phyloP scores from a whole-genome alignment of 192 early-diverging fungal species.

The Oehlia diaphana region DNA sequence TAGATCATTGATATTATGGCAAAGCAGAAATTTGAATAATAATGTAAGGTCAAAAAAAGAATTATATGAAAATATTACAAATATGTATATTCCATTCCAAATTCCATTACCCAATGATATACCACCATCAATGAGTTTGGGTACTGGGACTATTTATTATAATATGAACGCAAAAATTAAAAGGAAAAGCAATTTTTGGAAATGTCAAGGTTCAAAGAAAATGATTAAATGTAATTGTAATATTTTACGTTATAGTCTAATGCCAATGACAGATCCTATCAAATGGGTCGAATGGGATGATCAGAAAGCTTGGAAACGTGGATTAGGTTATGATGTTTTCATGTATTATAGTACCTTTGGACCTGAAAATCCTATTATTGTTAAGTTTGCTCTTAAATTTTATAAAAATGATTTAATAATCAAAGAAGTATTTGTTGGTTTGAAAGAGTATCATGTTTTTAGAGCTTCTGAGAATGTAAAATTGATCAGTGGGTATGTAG shows the following conservation, averaged over 20 bases:
- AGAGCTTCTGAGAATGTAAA: too few species aligned
- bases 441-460: slow-evolving; percentile 11
- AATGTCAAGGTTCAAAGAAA: slow-evolving; percentile 13
- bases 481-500: background rate
- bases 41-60: background rate
- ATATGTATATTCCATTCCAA: slow-evolving; percentile 4
- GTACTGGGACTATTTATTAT: slow-evolving; percentile 1
- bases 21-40: slow-evolving; percentile 4
- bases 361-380: slow-evolving; percentile 21
- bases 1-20: slow-evolving; percentile 9
- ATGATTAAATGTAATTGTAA: background rate
- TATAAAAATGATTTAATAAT: slow-evolving; percentile 8
- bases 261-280: background rate
- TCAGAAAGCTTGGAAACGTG: slow-evolving; percentile 8
- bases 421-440: slow-evolving; percentile 26
- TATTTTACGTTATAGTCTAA: background rate
- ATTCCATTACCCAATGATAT: slow-evolving; percentile 10
- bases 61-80: background rate
- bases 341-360: slow-evolving; percentile 23
- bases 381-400: background rate
- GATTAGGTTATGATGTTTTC: slow-evolving; percentile 13
- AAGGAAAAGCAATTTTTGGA: slow-evolving; percentile 19
- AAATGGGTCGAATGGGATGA: slow-evolving; percentile 13
- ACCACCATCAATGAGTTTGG: background rate
- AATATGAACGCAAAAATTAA: slow-evolving; percentile 5